These are phyloP conservation scores for Penicillium atrosanguineum DNA, from an alignment of 495 filamentous ascomycete genomes.

Conservation along the genomic window DNA sequence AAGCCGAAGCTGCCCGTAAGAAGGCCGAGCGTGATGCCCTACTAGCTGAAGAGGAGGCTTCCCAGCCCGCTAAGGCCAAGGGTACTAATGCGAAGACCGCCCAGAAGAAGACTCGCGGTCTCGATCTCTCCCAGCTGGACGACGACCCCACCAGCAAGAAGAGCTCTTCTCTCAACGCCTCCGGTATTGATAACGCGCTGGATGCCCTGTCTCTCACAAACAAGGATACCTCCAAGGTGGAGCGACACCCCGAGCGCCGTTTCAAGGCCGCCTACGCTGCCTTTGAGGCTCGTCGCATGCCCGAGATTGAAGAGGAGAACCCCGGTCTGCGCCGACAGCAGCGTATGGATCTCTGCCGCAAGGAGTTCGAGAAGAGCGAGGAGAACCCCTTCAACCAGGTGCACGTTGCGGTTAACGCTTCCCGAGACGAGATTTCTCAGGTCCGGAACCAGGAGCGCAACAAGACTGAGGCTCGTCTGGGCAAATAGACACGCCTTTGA, in stretches of 20 bases:
- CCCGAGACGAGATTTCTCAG: conserved; percentile 71
- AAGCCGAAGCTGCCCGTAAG: conserved; percentile 78
- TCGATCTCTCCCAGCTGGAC: conserved; percentile 70
- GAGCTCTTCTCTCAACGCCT: conserved; percentile 62
- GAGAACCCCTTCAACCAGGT: conserved; percentile 95
- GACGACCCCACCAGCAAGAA: conserved; percentile 45
- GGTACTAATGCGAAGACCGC: conserved; percentile 58
- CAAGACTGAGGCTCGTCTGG: conserved; percentile 72
- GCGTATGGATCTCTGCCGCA: conserved; percentile 71
- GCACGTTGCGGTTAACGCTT: conserved; percentile 67
- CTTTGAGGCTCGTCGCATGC: conserved; percentile 78
- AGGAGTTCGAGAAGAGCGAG: conserved; percentile 88
- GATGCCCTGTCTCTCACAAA: conserved; percentile 72
- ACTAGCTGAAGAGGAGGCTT: conserved; percentile 78
- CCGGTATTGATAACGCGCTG: conserved; percentile 87
- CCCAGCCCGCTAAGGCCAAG: conserved; percentile 55
- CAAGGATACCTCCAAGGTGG: conserved; percentile 60
- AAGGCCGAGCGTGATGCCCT: conserved; percentile 85
- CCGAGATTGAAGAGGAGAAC: conserved; percentile 80
- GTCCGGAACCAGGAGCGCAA: conserved; percentile 64
- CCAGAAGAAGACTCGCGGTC: conserved; percentile 63
- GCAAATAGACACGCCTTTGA: conserved; percentile 25
- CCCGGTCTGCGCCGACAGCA: conserved; percentile 75
- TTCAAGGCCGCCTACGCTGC: conserved; percentile 86
- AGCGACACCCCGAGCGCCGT: conserved; percentile 80